phyloP scores from a whole-genome alignment of 108 stramenopile genomes.

The Skeletonema tropicum region DNA sequence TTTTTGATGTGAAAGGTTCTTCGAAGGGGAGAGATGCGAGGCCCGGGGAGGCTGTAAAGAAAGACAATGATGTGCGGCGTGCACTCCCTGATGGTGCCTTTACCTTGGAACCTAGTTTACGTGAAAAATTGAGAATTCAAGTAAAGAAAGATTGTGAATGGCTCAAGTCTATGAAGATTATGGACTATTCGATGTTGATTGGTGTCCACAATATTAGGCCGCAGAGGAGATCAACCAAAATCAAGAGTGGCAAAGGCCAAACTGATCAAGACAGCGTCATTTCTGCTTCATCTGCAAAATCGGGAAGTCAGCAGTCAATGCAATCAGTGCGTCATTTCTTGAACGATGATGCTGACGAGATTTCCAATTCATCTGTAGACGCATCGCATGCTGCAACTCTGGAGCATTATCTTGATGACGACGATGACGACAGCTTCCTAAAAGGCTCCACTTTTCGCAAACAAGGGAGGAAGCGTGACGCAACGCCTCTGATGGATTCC shows the following conservation, averaged over 20 bases:
- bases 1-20: conserved; percentile 96
- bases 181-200: conserved; percentile 96
- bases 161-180: conserved; percentile 85
- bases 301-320: conserved; percentile 24
- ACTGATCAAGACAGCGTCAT: conserved; percentile 9
- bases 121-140: conserved; percentile 70
- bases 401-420: conserved; percentile 56
- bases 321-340: not conserved
- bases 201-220: conserved; percentile 83
- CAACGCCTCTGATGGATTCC: conserved; percentile 16
- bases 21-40: conserved; percentile 79
- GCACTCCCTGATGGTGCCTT: conserved; percentile 67
- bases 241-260: not conserved
- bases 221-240: conserved; percentile 18
- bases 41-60: conserved; percentile 85
- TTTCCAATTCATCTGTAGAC: conserved; percentile 29
- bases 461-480: conserved; percentile 18
- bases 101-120: conserved; percentile 53
- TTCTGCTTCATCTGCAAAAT: not conserved
- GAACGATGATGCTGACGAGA: conserved; percentile 30
- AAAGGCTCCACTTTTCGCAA: conserved; percentile 53
- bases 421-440: conserved; percentile 80
- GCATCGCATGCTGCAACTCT: conserved; percentile 28
- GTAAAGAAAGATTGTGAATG: conserved; percentile 79
- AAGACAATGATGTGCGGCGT: conserved; percentile 87